phyloP scores from a whole-genome alignment of 2,329 filamentous ascomycete genomes.

The Fusarium domesticum region DNA sequence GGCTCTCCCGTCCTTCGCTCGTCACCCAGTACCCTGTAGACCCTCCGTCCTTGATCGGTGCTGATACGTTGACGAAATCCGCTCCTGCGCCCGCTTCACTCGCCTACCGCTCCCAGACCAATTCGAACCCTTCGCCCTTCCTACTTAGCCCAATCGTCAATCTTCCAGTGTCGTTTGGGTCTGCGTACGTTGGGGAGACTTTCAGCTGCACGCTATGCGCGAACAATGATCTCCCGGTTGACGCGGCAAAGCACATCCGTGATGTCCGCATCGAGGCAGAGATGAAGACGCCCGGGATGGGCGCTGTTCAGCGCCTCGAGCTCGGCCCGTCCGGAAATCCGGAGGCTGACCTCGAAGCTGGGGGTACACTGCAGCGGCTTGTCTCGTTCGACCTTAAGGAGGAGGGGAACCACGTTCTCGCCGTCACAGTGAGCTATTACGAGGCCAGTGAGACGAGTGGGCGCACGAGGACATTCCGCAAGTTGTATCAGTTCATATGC shows the following conservation, averaged over 20 bases:
- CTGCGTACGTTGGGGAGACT: slow-evolving; percentile 91
- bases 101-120: slow-evolving; percentile 55
- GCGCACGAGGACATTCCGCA: slow-evolving; percentile 81
- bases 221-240: slow-evolving; percentile 68
- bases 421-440: slow-evolving; percentile 91
- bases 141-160: slow-evolving; percentile 67
- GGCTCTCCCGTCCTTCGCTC: slow-evolving; percentile 78
- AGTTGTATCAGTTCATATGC: slow-evolving; percentile 94
- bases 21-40: slow-evolving; percentile 66
- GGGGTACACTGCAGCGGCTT: slow-evolving; percentile 73
- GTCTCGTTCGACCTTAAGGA: slow-evolving; percentile 87
- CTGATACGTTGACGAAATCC: slow-evolving; percentile 29
- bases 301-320: slow-evolving; percentile 59
- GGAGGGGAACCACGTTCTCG: slow-evolving; percentile 89
- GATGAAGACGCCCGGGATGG: slow-evolving; percentile 80
- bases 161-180: slow-evolving; percentile 86
- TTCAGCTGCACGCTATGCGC: slow-evolving; percentile 93
- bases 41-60: slow-evolving; percentile 43
- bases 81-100: slow-evolving; percentile 63
- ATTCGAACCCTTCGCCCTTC: slow-evolving; percentile 53
- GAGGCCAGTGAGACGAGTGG: slow-evolving; percentile 72
- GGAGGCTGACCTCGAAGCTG: slow-evolving; percentile 52
- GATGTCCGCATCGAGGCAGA: slow-evolving; percentile 83
- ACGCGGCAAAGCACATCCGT: slow-evolving; percentile 54
- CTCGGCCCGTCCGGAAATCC: slow-evolving; percentile 45